Evolutionary conservation across 371 early-diverging fungal species (phyloP).

Genomic region (Rhizopus sp.): DNA sequence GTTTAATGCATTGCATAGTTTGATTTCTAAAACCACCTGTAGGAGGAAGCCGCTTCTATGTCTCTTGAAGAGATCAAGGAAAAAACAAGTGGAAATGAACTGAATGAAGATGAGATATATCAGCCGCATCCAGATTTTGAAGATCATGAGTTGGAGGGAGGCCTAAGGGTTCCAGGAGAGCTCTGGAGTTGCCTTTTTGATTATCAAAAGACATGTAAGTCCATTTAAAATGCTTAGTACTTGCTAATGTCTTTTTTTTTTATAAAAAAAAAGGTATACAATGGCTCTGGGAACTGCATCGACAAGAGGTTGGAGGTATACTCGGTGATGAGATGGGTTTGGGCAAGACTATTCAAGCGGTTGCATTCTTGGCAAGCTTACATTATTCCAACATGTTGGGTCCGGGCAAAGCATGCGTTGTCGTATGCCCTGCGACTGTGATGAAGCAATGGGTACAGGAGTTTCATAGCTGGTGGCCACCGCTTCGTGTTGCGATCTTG

Average conservation of each 20-base stretch:
- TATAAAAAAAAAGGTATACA: constrained; percentile 62
- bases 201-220: constrained; percentile 85
- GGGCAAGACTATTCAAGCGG: constrained; percentile 96
- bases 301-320: constrained; percentile 91
- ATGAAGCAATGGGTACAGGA: constrained; percentile 97
- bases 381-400: constrained; percentile 57
- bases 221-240: neutral
- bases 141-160: constrained; percentile 65
- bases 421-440: constrained; percentile 97
- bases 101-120: constrained; percentile 51
- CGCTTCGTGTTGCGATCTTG: constrained; percentile 84
- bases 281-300: constrained; percentile 94
- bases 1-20: neutral
- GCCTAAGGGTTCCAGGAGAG: constrained; percentile 78
- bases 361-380: constrained; percentile 79
- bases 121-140: constrained; percentile 59
- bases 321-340: constrained; percentile 99
- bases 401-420: constrained; percentile 61
- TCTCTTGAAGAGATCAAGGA: constrained; percentile 16
- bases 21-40: neutral
- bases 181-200: constrained; percentile 85
- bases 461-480: constrained; percentile 96
- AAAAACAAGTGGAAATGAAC: constrained; percentile 1
- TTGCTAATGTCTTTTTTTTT: neutral
- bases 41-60: constrained; percentile 10